These are phyloP conservation scores for Passalora sequoiae DNA, from an alignment of 2,329 filamentous ascomycete species.

Conservation along the genomic window DNA sequence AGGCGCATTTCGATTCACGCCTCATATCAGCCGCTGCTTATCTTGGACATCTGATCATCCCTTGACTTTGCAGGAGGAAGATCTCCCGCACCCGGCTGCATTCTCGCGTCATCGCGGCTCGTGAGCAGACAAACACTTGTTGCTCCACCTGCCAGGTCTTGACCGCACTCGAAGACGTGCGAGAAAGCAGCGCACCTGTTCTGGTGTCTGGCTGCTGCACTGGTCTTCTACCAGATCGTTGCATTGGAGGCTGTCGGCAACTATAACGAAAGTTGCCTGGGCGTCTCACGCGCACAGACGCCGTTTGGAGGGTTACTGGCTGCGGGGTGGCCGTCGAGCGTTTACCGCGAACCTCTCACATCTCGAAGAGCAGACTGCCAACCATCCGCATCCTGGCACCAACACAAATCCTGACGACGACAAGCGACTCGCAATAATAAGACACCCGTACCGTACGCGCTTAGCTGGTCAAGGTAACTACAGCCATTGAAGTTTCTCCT, in stretches of 20 bases:
- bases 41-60: conserved; percentile 1
- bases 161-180: too few relatives aligned
- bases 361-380: neutral
- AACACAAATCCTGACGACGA: conserved; percentile 2
- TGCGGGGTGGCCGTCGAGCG: conserved; percentile 1
- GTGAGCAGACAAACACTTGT: neutral
- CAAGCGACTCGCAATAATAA: conserved; percentile 3
- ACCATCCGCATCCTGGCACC: neutral
- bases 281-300: neutral
- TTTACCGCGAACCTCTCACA: neutral
- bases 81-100: neutral
- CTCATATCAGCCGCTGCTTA: conserved; percentile 2
- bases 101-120: too few relatives aligned
- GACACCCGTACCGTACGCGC: too few relatives aligned
- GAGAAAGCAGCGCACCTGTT: too few relatives aligned
- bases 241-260: neutral
- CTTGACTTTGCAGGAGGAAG: conserved; percentile 4
- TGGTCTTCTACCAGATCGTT: too few relatives aligned
- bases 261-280: neutral
- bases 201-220: too few relatives aligned
- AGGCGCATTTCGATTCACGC: conserved; percentile 4
- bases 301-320: neutral
- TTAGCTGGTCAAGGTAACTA: too few relatives aligned
- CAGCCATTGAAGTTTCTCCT: too few relatives aligned
- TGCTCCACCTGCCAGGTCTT: neutral